Base-by-base conservation (phyloP, 371 early-diverging fungal genomes). In the Fennellomyces sp. region DNA sequence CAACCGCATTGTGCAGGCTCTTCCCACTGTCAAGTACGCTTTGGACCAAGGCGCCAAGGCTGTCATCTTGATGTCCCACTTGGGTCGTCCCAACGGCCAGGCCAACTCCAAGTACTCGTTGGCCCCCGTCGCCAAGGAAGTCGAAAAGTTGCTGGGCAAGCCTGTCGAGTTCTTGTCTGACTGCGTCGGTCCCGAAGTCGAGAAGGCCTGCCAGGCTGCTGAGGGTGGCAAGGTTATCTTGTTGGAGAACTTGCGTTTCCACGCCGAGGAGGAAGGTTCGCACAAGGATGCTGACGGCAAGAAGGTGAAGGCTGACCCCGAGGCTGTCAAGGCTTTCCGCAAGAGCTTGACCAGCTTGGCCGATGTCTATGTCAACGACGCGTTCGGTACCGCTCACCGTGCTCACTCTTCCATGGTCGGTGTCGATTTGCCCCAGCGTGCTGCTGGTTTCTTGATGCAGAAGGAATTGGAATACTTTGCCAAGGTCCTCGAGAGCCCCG, bases 371-470 rank as follows among this genome's bases (percentile, higher is more conserved):
- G 90, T 99, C 58, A 98, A 98, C 83, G 99, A 99, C 78, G 99
- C 98, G 31, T 99, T 99, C 77, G 99, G 99, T 62, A 97, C 97
- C 48, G 96, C 98, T 62, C 99, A 99, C 78, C 93, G 99, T 72
- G 95, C 96, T 47, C 93, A 88, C 80, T 92, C 92, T 63, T 98
- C 98, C 56, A 96, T 98, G 91, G 97, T 96, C 47, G 98, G 98
- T 60, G 93, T 97, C 56, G 84, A 94, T 49, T 84, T 98, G 57
- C 91, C 94, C 56, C 78, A 89, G 63, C 88, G 91, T 56, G 97
- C 96, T 27, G 93, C 98, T 42, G 99, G 99, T 58, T 90, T 98
- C 75, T 85, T 99, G 72, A 95, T 99, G 94, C 94, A 97, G 87
- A 97, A 98, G 88, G 99, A 99, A 84, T 86, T 99, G 36, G 94